phyloP scores from a whole-genome alignment of 106 monocot genomes.

The Chionographis japonica region DNA sequence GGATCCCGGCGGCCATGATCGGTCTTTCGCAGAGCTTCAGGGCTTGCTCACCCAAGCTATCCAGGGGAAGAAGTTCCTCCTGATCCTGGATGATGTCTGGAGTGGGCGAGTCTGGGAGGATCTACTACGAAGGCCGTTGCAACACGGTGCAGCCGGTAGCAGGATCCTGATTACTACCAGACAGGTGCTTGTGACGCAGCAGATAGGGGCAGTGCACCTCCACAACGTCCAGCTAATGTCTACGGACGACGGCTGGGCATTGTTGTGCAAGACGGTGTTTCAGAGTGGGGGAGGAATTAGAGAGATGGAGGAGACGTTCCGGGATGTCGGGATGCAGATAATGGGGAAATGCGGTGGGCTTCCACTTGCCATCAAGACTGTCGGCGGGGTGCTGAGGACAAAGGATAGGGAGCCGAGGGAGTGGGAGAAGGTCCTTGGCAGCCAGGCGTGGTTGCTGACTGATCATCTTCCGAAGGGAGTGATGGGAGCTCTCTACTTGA shows the following conservation, averaged over 20 bases:
- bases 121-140: background rate
- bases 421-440: constrained; percentile 9
- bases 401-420: background rate
- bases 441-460: background rate
- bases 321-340: constrained; percentile 4
- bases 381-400: background rate
- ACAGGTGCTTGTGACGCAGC: constrained; percentile 14
- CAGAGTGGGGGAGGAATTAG: no score
- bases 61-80: constrained; percentile 3
- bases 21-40: background rate
- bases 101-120: constrained; percentile 1
- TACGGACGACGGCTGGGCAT: constrained; percentile 7
- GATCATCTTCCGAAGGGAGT: no score
- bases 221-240: background rate
- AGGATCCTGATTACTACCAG: constrained; percentile 12
- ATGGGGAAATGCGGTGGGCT: constrained; percentile 16
- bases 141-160: background rate
- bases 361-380: constrained; percentile 11
- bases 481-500: constrained; percentile 4
- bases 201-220: background rate
- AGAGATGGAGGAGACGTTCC: background rate
- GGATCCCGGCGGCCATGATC: no score
- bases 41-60: background rate
- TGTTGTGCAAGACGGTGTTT: background rate
- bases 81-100: constrained; percentile 19